phyloP scores from a whole-genome alignment of 164 flowering plant species.

The Aristolochia californica region DNA sequence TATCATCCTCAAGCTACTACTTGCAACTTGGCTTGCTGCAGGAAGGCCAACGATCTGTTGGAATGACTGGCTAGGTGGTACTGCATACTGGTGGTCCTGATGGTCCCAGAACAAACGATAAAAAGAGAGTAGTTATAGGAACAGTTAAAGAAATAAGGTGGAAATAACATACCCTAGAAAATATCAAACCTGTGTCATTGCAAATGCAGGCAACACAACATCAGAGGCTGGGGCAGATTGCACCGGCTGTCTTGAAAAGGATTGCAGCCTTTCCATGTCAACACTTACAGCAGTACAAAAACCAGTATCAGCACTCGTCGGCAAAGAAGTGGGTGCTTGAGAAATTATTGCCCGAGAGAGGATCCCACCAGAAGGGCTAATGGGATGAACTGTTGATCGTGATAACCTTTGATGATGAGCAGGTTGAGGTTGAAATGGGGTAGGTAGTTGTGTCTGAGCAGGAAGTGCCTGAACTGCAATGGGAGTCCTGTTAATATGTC shows the following conservation, averaged over 20 bases:
- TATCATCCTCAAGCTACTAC: constrained; percentile 1
- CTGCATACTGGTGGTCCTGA: neutral
- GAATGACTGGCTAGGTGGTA: neutral
- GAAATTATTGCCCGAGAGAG: constrained; percentile 13
- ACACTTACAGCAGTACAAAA: neutral
- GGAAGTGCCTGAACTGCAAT: constrained; percentile 65
- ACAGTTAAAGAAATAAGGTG: neutral
- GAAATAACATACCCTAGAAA: neutral
- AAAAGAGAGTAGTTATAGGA: neutral
- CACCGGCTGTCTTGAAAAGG: constrained; percentile 12
- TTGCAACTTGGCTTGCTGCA: constrained; percentile 1
- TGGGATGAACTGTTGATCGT: neutral
- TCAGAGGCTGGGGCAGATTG: constrained; percentile 15
- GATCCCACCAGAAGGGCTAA: constrained; percentile 9
- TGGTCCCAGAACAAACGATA: neutral
- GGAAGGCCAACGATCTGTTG: constrained; percentile 2
- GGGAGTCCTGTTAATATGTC: constrained; percentile 36
- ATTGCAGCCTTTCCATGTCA: constrained; percentile 35
- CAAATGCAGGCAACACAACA: constrained; percentile 15
- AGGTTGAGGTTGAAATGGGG: constrained; percentile 19
- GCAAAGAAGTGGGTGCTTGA: constrained; percentile 13
- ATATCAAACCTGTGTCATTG: constrained; percentile 26
- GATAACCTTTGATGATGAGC: neutral
- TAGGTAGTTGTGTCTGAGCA: constrained; percentile 22
- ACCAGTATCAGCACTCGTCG: constrained; percentile 13